Base-by-base conservation (phyloP, 2,329 filamentous ascomycete genomes). In the Xylariaceae sp. region DNA sequence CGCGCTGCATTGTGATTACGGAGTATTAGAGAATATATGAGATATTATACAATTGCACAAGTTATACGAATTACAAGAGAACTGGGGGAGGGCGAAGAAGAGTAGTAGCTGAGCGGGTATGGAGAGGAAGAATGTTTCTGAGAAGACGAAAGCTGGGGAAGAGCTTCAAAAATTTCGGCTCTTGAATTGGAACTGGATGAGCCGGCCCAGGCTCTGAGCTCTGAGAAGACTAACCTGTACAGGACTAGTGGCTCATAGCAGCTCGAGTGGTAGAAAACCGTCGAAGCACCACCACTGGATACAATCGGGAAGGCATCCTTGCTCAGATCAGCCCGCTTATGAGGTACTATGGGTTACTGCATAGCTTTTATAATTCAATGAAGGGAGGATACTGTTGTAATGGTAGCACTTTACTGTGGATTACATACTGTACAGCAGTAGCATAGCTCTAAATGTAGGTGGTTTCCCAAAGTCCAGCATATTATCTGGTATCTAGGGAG, bases 1-100 rank as follows among this genome's bases (percentile, higher is more conserved):
- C 88, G 70, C 92, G 87, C 79, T 98, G 92, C 92, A 98, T 98
- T 64, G 67, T 85, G 70, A 41, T 54, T 52, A 46, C 50, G 48
- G 28, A 12, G 16, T 43, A 49, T 47, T 39, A 43, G 46, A 50
- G 53, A 54, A 57, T 50, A 46, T 56, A 60, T 42, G 46, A 46
- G 37, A 53, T 50, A 46, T 40, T 47, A 52, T 47, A 55, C 36
- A 34, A 39, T 32, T 42, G 34, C 46, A 46, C 46, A 11, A 46
- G 41, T 53, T 52, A 49, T 42, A 48, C 4, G 14, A 15, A 43
- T 26, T 16, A 39, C 12, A 35, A n/a, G n/a, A 21, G 34, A 37
- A 36, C 47, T 50, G 48, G 46, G 46, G 44, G 43, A 47, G 50
- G 46, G 52, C 38, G 41, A 32, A 32, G 34, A 9, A 41, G 12